Base-by-base conservation (phyloP, 345 rosid genomes). In the Reutealis trisperma region DNA sequence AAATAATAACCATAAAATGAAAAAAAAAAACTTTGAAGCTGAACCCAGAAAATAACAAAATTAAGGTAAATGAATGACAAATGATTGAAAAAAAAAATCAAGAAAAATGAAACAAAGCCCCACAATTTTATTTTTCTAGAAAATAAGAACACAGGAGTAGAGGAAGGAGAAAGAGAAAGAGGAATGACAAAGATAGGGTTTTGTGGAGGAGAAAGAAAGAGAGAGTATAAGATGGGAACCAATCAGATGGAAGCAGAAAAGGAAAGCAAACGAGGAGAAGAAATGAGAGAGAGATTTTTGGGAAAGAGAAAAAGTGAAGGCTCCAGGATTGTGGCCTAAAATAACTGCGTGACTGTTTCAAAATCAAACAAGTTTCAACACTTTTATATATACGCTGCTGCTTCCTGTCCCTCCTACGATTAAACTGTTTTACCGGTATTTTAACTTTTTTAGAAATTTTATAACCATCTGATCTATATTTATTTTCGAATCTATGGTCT, bases 311-410 rank as follows among this genome's bases (percentile, higher is more conserved):
- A 61, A 24, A 16, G 11, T 9, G 14, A 14, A 49, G 37, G 74
- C 51, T 52, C 77, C 72, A 60, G 70, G 70, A 73, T 68, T 76
- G 80, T 73, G 81, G 81, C 81, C 81, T 41, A 70, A 68, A 73
- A 66, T 74, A 64, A 76, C 54, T 63, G 76, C 73, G 60, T 9
- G 73, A 74, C 64, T 70, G 49, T 69, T 77, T 74, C 69, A 63
- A 47, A 67, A 30, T 74, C 63, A 51, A 64, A 15, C 71, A 34
- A 18, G 5, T 24, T 57, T 58, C 64, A 57, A 55, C 63, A 21
- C 63, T 34, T 6, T 4, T 3, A 37, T 41, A 8, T 6, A n/a
- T 27, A 30, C 61, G 70, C 45, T 45, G 77, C 63, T 74, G 41
- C 49, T 12, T 63, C 24, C 69, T 51, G 58, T 74, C 15, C 19